Evolutionary conservation across 495 filamentous ascomycete species (phyloP), one percentile per base, ranked within the genome.

Genomic region (Penicillium chermesinum): DNA sequence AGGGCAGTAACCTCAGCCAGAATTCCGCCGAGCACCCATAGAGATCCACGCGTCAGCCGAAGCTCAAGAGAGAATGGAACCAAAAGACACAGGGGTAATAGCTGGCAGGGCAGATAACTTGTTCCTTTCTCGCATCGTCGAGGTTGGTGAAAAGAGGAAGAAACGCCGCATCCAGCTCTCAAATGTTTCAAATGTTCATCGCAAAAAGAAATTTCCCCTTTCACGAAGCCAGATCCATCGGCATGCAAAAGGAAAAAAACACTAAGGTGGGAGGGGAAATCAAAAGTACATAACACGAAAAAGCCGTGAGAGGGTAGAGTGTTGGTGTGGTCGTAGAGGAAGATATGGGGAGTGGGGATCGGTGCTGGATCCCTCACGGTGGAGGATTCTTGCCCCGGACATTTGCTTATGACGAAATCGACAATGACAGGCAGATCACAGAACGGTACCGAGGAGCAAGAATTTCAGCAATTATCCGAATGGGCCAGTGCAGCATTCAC

Each of bases 251-350:
- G 25, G 25, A 30, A 30, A 30, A 30, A 30, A 30, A 4, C 4
- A 36, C 22, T 27, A 38, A 25, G 18, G 19, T 17, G 30, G 18
- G 19, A 38, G 13, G 16, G 38, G 15, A 41, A 46, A 17, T 10
- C 5, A 49, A 52, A 52, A 52, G 49, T 57, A 57, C 49, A 52
- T 49, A 49, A 52, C 54, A 53, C 38, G 49, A 49, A 57, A 41
- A 27, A 44, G 44, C 19, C 49, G 48, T 52, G 53, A 36, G 25
- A 27, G 34, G 16, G 20, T 45, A 22, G 15, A 38, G 19, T 13
- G 44, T 20, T 16, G 36, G 50, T 30, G 32, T n/a, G 42, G n/a
- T 44, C 40, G 34, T 44, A 34, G 34, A 44, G 39, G 38, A 33
- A 12, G 22, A 37, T n/a, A n/a, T 33, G 19, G 21, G 22, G 21